These are phyloP conservation scores for Craspedostauros australis DNA, from an alignment of 108 stramenopile species.

Conservation along the genomic window DNA sequence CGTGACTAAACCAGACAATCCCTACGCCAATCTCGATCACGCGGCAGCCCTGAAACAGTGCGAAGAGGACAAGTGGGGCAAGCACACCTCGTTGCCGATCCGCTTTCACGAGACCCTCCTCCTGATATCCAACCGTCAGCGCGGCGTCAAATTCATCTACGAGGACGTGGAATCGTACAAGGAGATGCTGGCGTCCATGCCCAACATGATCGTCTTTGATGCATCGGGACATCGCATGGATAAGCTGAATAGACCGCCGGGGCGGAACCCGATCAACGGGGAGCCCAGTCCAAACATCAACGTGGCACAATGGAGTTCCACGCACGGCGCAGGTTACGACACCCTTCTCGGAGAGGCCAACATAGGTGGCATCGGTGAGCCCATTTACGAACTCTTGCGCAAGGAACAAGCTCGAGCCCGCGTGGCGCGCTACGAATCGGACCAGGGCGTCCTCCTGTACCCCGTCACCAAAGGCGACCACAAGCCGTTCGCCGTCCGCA, in stretches of 20 bases:
- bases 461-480: background rate
- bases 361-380: background rate
- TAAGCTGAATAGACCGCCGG: background rate
- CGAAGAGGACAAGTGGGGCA: background rate
- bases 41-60: no score
- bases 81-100: constrained; percentile 4
- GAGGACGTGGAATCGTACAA: constrained; percentile 1
- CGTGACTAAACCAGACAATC: background rate
- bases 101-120: constrained; percentile 9
- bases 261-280: no score
- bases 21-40: no score
- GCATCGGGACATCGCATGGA: constrained; percentile 12
- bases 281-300: no score
- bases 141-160: constrained; percentile 13
- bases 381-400: background rate
- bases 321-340: background rate
- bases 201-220: constrained; percentile 18
- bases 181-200: background rate
- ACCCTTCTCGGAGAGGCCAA: background rate
- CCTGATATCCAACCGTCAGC: constrained; percentile 7
- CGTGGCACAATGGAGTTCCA: background rate
- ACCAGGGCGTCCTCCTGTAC: background rate
- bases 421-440: background rate
- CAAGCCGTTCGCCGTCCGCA: no score
- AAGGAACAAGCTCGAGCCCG: background rate